Conservation (phyloP, 495 filamentous ascomycete species). For the Neurospora pannonica region DNA sequence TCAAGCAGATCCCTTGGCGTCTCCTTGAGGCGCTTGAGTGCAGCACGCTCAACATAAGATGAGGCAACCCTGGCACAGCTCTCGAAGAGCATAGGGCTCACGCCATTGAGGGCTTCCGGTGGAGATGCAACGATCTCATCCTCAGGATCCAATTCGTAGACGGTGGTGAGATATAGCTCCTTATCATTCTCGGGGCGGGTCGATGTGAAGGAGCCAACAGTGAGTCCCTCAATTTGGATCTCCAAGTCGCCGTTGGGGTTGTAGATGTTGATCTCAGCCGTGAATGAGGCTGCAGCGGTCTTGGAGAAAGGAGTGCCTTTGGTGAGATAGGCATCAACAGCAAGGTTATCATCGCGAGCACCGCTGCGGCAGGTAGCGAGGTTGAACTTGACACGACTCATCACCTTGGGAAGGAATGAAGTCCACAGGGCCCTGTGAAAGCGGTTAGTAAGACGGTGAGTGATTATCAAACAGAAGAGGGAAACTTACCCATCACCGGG, state of each 20-base stretch:
- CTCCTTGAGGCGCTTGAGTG: background rate
- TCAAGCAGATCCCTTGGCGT: background rate
- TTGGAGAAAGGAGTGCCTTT: constrained; percentile 11
- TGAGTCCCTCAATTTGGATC: constrained; percentile 32
- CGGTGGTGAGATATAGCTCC: constrained; percentile 35
- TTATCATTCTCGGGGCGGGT: constrained; percentile 32
- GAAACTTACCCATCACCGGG: constrained; percentile 29
- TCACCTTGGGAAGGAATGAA: constrained; percentile 30
- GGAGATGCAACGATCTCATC: constrained; percentile 22
- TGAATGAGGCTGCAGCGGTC: constrained; percentile 21
- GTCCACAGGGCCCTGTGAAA: constrained; percentile 27
- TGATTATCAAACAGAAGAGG: background rate
- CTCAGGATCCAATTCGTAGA: constrained; percentile 31
- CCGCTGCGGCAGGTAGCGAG: constrained; percentile 19
- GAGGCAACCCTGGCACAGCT: constrained; percentile 29
- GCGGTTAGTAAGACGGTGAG: background rate
- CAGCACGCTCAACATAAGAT: constrained; percentile 12
- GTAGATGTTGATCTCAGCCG: constrained; percentile 31
- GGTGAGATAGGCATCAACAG: constrained; percentile 28
- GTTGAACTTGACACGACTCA: constrained; percentile 31
- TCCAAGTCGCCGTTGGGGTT: constrained; percentile 23
- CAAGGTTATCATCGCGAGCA: constrained; percentile 13
- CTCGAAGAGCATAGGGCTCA: constrained; percentile 21
- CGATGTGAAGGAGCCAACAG: constrained; percentile 26
- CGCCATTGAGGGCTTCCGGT: background rate